phyloP scores from a whole-genome alignment of 1,284 basidiomycete species.

The Sphagnurus paluster region DNA sequence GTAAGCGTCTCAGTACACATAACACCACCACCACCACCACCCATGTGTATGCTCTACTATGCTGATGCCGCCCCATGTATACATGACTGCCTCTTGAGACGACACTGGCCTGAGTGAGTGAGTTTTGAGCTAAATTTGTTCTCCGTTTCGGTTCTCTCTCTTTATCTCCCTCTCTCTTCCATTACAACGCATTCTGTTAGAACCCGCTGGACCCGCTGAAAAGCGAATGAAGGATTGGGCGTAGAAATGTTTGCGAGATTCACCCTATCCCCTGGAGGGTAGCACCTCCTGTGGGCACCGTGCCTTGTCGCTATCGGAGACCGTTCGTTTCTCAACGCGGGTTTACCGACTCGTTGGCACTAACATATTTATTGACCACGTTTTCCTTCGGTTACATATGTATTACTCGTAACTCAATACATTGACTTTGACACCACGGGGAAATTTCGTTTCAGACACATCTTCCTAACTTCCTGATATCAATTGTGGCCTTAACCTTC shows the following conservation, averaged over 20 bases:
- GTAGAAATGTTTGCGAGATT: constrained; percentile 86
- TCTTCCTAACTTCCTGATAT: no score
- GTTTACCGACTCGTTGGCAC: constrained; percentile 69
- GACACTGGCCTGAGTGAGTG: not conserved
- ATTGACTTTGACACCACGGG: no score
- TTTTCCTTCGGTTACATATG: constrained; percentile 18
- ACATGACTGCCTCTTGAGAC: constrained; percentile 14
- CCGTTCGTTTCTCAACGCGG: constrained; percentile 63
- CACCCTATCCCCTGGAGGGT: constrained; percentile 47
- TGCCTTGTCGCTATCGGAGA: constrained; percentile 74
- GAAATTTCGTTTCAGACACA: no score
- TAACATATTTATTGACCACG: no score
- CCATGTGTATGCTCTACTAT: constrained; percentile 22
- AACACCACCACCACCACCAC: constrained; percentile 5
- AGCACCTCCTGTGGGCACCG: constrained; percentile 60
- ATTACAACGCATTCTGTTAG: constrained; percentile 65
- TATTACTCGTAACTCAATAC: constrained; percentile 11
- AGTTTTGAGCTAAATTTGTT: constrained; percentile 1
- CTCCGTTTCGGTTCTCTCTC: constrained; percentile 12
- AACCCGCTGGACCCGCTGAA: constrained; percentile 69
- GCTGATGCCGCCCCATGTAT: constrained; percentile 21
- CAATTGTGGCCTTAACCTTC: no score
- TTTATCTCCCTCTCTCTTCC: constrained; percentile 15
- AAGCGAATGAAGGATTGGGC: constrained; percentile 74
- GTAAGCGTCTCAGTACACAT: constrained; percentile 8